Percentiles rank a stretch among this genome's conserved stretches.
These are phyloP conservation scores for Starmerella scarabaei DNA, from an alignment of 805 yeast species.

Conservation along the genomic window DNA sequence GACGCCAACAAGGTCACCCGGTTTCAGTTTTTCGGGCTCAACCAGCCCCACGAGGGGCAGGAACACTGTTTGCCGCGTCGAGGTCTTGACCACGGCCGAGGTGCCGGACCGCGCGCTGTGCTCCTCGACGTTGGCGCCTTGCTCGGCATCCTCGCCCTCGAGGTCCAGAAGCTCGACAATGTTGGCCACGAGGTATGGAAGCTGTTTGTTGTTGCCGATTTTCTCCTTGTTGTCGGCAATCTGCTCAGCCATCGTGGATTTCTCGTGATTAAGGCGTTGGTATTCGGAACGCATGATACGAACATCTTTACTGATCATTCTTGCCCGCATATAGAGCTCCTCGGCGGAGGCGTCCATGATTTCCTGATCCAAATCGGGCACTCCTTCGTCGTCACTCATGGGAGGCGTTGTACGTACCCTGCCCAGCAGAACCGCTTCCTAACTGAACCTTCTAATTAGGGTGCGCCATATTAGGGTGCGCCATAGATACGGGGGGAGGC, in stretches of 20 bases:
- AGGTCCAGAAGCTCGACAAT: constrained; percentile 88
- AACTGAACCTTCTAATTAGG: neutral
- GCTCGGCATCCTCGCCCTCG: constrained; percentile 62
- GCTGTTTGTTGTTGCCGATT: constrained; percentile 85
- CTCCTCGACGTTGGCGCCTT: constrained; percentile 89
- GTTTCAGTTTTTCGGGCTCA: constrained; percentile 79
- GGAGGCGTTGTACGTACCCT: neutral
- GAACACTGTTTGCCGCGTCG: constrained; percentile 94
- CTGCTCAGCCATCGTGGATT: constrained; percentile 80
- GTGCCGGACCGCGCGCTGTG: constrained; percentile 87
- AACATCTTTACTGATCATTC: constrained; percentile 84
- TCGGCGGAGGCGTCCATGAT: constrained; percentile 63
- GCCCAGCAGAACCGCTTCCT: neutral
- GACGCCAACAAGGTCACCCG: constrained; percentile 96
- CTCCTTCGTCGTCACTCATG: constrained; percentile 20
- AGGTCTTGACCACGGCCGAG: constrained; percentile 96
- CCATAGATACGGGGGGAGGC: too few species aligned
- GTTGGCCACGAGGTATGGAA: constrained; percentile 93
- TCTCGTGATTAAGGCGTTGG: constrained; percentile 83
- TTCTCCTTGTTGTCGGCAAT: constrained; percentile 93
- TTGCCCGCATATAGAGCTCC: constrained; percentile 75
- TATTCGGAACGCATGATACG: constrained; percentile 87
- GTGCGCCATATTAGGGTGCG: too few species aligned
- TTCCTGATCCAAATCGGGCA: constrained; percentile 65
- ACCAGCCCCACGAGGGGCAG: constrained; percentile 92